Evolutionary conservation across 441 rosid genomes (phyloP).

Genomic region (Pelargonium cotyledonis): DNA sequence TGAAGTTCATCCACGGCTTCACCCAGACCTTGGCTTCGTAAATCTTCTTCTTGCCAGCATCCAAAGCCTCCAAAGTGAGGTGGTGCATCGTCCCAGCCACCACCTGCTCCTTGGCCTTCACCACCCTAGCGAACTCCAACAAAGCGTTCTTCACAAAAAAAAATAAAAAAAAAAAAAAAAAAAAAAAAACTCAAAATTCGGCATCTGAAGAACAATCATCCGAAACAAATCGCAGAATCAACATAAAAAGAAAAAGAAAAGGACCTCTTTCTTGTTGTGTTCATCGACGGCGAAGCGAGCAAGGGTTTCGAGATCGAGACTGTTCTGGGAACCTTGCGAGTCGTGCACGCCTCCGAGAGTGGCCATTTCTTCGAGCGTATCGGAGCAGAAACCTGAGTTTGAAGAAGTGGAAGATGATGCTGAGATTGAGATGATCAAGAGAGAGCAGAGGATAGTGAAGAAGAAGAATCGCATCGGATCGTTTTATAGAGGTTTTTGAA

Average conservation of each 20-base stretch:
- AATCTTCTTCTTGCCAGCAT: conserved; percentile 48
- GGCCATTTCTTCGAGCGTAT: neutral
- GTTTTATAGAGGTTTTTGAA: neutral
- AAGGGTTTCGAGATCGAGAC: conserved; percentile 43
- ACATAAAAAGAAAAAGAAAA: neutral
- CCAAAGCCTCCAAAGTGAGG: conserved; percentile 46
- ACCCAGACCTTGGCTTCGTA: conserved; percentile 62
- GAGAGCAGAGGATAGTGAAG: neutral
- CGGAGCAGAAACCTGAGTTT: neutral
- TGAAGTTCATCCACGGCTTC: conserved; percentile 63
- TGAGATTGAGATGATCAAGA: neutral
- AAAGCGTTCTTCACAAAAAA: conserved; percentile 33
- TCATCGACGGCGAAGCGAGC: conserved; percentile 63
- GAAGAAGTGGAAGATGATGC: neutral
- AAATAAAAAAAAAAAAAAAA: neutral
- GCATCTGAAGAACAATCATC: neutral
- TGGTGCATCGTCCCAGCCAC: conserved; percentile 47
- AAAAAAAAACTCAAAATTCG: too few relatives aligned
- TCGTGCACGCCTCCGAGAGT: conserved; percentile 37
- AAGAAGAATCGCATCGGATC: conserved; percentile 3
- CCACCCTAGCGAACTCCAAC: conserved; percentile 41
- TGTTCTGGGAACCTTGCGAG: conserved; percentile 31
- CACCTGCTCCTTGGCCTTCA: conserved; percentile 48
- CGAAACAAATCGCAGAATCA: neutral
- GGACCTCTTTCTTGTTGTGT: conserved; percentile 49